Conservation (phyloP, 768 basidiomycete genomes). For the Hydnomerulius pinastri region DNA sequence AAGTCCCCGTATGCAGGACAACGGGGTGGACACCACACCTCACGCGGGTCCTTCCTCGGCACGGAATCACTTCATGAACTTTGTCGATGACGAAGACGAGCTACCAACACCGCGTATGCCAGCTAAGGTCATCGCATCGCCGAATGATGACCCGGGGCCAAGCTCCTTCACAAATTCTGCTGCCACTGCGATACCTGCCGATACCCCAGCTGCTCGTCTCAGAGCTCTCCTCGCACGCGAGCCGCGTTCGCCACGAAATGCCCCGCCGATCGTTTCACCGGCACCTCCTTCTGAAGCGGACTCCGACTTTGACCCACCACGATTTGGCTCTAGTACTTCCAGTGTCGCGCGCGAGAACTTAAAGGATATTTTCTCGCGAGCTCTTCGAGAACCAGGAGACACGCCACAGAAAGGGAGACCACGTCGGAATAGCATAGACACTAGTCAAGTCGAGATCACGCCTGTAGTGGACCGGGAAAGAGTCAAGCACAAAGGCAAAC, state of each 20-base stretch:
- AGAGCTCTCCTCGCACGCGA: conserved; percentile 61
- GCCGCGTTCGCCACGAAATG: conserved; percentile 39
- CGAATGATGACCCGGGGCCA: conserved; percentile 7
- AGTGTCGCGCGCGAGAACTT: conserved; percentile 60
- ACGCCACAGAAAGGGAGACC: conserved; percentile 57
- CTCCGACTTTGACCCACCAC: conserved; percentile 12
- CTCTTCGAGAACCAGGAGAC: conserved; percentile 61
- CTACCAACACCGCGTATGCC: conserved; percentile 31
- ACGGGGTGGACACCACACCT: conserved; percentile 19
- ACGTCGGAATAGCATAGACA: conserved; percentile 61
- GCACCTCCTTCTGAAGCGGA: conserved; percentile 30
- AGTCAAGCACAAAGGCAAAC: conserved; percentile 48
- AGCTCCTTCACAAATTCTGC: conserved; percentile 6
- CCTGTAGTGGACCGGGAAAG: conserved; percentile 46
- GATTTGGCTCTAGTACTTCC: conserved; percentile 33
- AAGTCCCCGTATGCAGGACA: conserved; percentile 13
- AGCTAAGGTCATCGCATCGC: conserved; percentile 18
- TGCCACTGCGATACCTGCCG: conserved; percentile 22
- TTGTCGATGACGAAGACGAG: conserved; percentile 31
- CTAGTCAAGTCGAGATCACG: conserved; percentile 59
- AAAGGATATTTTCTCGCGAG: conserved; percentile 66
- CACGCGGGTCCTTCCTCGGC: conserved; percentile 19
- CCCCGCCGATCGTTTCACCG: conserved; percentile 27
- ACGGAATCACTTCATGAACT: conserved; percentile 11
- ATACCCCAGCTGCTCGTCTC: conserved; percentile 61